Evolutionary conservation across 345 rosid genomes (phyloP), one percentile per base, ranked within the genome.

Genomic region (Stellera chamaejasme): DNA sequence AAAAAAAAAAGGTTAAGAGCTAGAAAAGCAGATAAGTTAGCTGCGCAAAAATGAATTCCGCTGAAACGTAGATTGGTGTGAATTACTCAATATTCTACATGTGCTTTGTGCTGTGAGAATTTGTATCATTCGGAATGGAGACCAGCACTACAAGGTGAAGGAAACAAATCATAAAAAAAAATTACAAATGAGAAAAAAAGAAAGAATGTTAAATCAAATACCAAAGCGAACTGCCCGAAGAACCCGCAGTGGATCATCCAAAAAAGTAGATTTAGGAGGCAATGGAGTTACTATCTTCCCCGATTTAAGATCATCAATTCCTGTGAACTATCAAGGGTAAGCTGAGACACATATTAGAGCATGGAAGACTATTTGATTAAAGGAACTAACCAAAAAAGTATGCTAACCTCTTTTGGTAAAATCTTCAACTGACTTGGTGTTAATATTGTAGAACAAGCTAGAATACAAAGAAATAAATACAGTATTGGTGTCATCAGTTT

Each of bases 171-270:
- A 27, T 25, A 52, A 43, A 15, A 39, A 16, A 27, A 44, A 12
- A 45, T 36, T 28, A 44, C 6, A 44, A 61, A 25, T 1, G 19
- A 46, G 16, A 50, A 3, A 5, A 27, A 50, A n/a, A n/a, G n/a
- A n/a, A 36, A 12, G 55, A 16, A 68, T 23, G 47, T n/a, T 27
- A 52, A 58, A 49, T 56, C 43, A 63, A 58, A 45, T 79, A 91
- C 98, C 97, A 77, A 92, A 92, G 47, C 98, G 98, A 74, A 92
- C 80, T 67, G 98, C 97, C 66, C 98, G 80, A 61, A 92, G 97
- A 67, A 92, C 94, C 43, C 97, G 81, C 64, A 92, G 75, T 13
- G 97, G 98, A 70, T 92, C 98, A 79, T 92, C 98, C 75, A 88
- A 67, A 75, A 92, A 92, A 0, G 98, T 92, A 61, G 79, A 83